phyloP scores from a whole-genome alignment of 139 green algal genomes.

The Coelastrella sp. region DNA sequence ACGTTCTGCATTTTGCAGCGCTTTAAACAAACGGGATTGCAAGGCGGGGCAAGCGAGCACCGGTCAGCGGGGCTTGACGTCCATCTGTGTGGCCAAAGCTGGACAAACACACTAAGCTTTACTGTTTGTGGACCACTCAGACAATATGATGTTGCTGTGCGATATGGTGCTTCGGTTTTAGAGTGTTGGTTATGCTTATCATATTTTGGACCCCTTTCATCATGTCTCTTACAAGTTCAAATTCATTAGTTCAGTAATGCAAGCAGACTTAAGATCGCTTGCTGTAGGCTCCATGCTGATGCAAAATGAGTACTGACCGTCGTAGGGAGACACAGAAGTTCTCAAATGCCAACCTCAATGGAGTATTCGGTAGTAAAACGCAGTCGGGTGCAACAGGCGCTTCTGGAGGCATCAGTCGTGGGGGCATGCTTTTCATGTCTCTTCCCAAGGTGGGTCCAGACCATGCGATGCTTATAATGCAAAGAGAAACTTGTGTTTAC shows the following conservation, averaged over 20 bases:
- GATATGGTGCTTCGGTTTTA: no score
- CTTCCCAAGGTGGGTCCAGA: conserved; percentile 54
- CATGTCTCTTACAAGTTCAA: background rate
- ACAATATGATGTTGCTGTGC: no score
- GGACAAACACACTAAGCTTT: no score
- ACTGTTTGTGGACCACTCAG: no score
- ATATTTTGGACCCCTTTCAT: no score
- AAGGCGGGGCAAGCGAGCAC: no score
- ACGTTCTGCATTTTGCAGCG: no score
- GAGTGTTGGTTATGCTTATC: no score
- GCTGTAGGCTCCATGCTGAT: background rate
- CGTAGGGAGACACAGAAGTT: conserved; percentile 54
- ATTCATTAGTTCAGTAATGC: background rate
- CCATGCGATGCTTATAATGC: background rate
- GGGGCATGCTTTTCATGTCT: conserved; percentile 59
- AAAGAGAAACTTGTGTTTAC: no score
- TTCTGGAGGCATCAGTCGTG: conserved; percentile 33
- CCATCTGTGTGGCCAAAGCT: no score
- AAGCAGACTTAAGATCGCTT: background rate
- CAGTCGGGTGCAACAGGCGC: background rate
- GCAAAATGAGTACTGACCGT: conserved; percentile 17
- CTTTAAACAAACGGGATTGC: no score
- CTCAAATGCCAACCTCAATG: conserved; percentile 69
- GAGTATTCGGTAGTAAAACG: conserved; percentile 49
- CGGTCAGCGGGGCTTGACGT: no score